Percentiles rank a stretch among this genome's conserved stretches.
These are phyloP conservation scores for Epichloe bromicola DNA, from an alignment of 2,329 filamentous ascomycete species.

Conservation along the genomic window DNA sequence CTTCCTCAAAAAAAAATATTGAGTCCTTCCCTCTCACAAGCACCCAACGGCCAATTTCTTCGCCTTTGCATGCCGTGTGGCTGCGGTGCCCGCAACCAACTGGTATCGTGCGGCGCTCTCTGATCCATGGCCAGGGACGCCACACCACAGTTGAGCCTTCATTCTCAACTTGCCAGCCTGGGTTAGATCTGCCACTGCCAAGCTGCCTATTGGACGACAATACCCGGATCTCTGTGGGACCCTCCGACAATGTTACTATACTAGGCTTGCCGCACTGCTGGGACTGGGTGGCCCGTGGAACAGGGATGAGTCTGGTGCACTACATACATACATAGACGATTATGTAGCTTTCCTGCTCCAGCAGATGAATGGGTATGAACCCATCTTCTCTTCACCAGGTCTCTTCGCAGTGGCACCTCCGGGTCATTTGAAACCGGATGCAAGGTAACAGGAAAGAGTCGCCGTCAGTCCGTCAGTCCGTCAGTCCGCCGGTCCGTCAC, in stretches of 20 bases:
- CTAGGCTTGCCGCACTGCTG: slow-evolving; percentile 4
- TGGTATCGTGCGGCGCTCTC: neutral
- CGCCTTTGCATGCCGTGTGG: neutral
- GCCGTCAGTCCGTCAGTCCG: neutral
- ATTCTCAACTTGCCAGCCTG: neutral
- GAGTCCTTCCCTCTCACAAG: neutral
- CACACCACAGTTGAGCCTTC: neutral
- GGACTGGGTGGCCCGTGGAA: slow-evolving; percentile 1
- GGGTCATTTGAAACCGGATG: neutral
- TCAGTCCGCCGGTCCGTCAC: neutral
- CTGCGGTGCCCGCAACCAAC: neutral
- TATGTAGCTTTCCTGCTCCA: neutral
- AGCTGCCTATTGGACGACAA: neutral
- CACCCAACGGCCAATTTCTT: neutral
- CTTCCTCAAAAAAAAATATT: too few species aligned
- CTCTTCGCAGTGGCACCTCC: neutral
- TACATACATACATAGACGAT: too few species aligned
- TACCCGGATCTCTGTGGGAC: slow-evolving; percentile 1
- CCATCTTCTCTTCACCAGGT: neutral
- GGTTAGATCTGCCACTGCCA: slow-evolving; percentile 1
- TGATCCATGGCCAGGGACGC: too few species aligned
- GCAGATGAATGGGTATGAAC: neutral
- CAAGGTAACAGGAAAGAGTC: neutral
- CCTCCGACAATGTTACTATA: slow-evolving; percentile 2
- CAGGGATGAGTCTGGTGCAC: neutral